phyloP scores from a whole-genome alignment of 2,329 filamentous ascomycete species.

The Samsoniella hepiali region DNA sequence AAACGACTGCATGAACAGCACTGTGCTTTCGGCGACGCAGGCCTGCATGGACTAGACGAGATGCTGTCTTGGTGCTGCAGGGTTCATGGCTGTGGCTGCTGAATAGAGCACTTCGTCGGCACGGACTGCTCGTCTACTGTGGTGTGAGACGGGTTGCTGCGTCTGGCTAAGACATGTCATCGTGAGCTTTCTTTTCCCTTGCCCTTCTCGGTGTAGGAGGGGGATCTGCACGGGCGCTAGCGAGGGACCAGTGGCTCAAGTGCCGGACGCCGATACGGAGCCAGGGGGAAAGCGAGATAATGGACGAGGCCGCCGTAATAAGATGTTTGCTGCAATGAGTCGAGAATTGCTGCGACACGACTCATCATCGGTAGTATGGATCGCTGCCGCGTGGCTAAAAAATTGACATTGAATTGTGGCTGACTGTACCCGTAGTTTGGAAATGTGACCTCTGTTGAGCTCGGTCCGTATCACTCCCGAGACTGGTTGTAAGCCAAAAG shows the following conservation, averaged over 20 bases:
- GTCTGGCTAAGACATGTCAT: conserved; percentile 5
- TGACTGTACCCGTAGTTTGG: not conserved
- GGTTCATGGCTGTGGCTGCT: not conserved
- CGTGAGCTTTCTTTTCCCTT: not conserved
- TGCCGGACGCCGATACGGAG: conserved; percentile 13
- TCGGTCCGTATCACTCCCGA: not conserved
- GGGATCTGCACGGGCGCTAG: conserved; percentile 6
- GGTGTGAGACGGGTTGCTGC: not conserved
- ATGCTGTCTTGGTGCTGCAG: not conserved
- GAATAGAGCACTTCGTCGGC: not conserved
- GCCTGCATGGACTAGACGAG: not conserved
- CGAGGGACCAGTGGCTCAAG: not conserved
- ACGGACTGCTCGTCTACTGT: not conserved
- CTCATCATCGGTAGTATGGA: not conserved
- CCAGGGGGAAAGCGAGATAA: not conserved
- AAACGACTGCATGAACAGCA: conserved; percentile 3
- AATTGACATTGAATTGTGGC: not conserved
- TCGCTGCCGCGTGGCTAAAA: not conserved
- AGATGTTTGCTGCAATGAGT: not conserved
- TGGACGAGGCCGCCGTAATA: not conserved
- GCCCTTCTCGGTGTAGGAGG: conserved; percentile 9
- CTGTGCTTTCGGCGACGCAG: not conserved
- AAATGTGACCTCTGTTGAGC: not conserved
- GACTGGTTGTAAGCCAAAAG: not conserved
- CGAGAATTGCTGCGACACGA: not conserved